Evolutionary conservation across 164 flowering plant genomes (phyloP).

Genomic region (Berberis thunbergii): DNA sequence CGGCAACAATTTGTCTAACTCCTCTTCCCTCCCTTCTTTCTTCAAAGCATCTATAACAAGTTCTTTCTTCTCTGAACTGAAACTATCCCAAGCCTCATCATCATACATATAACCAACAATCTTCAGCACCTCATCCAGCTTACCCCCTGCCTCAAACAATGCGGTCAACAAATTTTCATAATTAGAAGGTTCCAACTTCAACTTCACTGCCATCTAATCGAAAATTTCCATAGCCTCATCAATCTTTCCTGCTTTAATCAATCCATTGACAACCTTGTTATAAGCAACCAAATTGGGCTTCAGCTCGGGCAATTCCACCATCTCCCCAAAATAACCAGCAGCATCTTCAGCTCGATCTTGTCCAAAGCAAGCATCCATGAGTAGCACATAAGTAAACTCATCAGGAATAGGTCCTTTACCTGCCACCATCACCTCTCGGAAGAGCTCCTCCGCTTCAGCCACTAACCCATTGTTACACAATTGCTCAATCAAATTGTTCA

Average conservation of each 20-base stretch:
- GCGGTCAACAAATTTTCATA: slow-evolving; percentile 61
- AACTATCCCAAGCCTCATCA: slow-evolving; percentile 38
- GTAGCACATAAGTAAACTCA: slow-evolving; percentile 59
- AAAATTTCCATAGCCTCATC: slow-evolving; percentile 76
- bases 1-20: slow-evolving; percentile 56
- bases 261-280: slow-evolving; percentile 48
- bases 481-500: slow-evolving; percentile 75
- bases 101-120: slow-evolving; percentile 48
- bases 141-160: slow-evolving; percentile 43
- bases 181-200: slow-evolving; percentile 53
- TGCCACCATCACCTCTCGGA: slow-evolving; percentile 35
- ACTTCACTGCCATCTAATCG: slow-evolving; percentile 75
- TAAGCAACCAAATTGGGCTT: slow-evolving; percentile 70
- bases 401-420: slow-evolving; percentile 58
- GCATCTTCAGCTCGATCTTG: slow-evolving; percentile 59
- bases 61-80: slow-evolving; percentile 54
- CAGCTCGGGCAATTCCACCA: slow-evolving; percentile 56
- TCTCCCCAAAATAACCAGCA: slow-evolving; percentile 56
- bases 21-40: slow-evolving; percentile 75
- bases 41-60: slow-evolving; percentile 53
- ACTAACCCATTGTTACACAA: slow-evolving; percentile 61
- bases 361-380: slow-evolving; percentile 77
- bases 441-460: slow-evolving; percentile 65
- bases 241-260: slow-evolving; percentile 55
- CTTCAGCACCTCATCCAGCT: slow-evolving; percentile 58